Percentiles rank a stretch among this genome's conserved stretches.
These are phyloP conservation scores for Dentipellis sp. DNA, from an alignment of 768 basidiomycete species.

Conservation along the genomic window DNA sequence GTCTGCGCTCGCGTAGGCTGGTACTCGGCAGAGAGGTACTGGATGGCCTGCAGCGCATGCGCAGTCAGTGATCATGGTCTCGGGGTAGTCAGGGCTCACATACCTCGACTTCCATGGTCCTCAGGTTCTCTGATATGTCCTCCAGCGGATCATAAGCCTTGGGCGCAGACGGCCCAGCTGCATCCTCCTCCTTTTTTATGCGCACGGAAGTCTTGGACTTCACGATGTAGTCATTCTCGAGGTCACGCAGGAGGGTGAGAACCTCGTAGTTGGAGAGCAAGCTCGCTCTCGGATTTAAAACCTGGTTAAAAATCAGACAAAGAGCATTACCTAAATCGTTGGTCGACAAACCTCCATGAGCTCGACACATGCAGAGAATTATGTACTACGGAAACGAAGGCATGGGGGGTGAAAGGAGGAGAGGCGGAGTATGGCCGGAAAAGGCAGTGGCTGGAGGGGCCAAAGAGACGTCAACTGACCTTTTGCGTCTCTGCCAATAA, in stretches of 20 bases:
- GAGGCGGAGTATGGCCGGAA: constrained; percentile 4
- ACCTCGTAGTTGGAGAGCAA: constrained; percentile 89
- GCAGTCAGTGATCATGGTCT: background rate
- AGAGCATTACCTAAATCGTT: background rate
- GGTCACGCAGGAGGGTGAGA: constrained; percentile 62
- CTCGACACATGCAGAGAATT: background rate
- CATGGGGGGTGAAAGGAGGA: background rate
- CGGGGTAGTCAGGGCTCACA: background rate
- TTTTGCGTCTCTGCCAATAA: background rate
- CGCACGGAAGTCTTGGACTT: constrained; percentile 62
- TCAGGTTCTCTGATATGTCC: constrained; percentile 69
- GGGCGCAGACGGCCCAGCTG: constrained; percentile 26
- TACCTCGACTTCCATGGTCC: constrained; percentile 84
- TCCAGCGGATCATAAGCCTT: constrained; percentile 26
- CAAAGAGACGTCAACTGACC: constrained; percentile 4
- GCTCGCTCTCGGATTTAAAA: constrained; percentile 63
- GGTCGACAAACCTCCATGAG: constrained; percentile 5
- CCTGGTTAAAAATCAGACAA: constrained; percentile 27
- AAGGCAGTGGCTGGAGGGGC: background rate
- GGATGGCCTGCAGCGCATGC: constrained; percentile 53
- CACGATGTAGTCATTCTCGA: constrained; percentile 64
- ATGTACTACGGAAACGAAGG: no score
- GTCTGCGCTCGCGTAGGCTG: constrained; percentile 64
- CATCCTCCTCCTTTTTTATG: constrained; percentile 71
- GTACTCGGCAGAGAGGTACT: constrained; percentile 69